A percentile compares a stretch with the other conserved stretches of the same genome.
Conservation (phyloP, 2,329 filamentous ascomycete species). For the Nigrograna mackinnonii region DNA sequence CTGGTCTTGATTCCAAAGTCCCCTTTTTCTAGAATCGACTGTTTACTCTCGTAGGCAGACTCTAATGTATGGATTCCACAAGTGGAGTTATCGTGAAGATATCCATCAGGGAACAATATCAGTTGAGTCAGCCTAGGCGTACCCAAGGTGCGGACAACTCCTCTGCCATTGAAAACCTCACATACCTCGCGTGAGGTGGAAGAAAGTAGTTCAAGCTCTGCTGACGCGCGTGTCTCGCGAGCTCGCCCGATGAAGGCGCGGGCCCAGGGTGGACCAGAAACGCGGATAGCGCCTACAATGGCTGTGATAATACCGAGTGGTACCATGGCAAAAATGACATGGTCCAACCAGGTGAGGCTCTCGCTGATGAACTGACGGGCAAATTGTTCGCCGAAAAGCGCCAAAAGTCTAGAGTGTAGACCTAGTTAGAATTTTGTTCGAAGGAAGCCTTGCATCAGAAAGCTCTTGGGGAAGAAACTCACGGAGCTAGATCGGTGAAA, state of each 20-base stretch:
- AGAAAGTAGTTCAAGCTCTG: conserved; percentile 32
- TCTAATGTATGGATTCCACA: conserved; percentile 5
- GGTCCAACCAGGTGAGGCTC: conserved; percentile 10
- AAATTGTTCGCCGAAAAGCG: conserved; percentile 19
- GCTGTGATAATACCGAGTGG: conserved; percentile 29
- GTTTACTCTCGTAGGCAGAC: conserved; percentile 3
- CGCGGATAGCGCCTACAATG: conserved; percentile 24
- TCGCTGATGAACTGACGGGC: conserved; percentile 17
- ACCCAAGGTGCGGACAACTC: conserved; percentile 19
- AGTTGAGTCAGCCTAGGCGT: conserved; percentile 9
- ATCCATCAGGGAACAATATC: conserved; percentile 5
- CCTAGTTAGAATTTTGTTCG: too few relatives aligned
- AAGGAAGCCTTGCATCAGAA: too few relatives aligned
- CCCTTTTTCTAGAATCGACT: neutral
- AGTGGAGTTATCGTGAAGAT: neutral
- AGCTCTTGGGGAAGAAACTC: conserved; percentile 6
- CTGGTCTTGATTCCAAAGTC: conserved; percentile 1
- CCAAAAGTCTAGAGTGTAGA: conserved; percentile 11
- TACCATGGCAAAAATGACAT: conserved; percentile 20
- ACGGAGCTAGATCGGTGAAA: conserved; percentile 13
- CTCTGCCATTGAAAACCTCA: conserved; percentile 25
- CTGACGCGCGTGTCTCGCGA: conserved; percentile 12
- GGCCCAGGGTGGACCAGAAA: conserved; percentile 16
- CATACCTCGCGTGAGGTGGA: conserved; percentile 33
- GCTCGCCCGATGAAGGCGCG: conserved; percentile 10